Conservation (phyloP, 306 rosid genomes). For the Carpinus viminea region DNA sequence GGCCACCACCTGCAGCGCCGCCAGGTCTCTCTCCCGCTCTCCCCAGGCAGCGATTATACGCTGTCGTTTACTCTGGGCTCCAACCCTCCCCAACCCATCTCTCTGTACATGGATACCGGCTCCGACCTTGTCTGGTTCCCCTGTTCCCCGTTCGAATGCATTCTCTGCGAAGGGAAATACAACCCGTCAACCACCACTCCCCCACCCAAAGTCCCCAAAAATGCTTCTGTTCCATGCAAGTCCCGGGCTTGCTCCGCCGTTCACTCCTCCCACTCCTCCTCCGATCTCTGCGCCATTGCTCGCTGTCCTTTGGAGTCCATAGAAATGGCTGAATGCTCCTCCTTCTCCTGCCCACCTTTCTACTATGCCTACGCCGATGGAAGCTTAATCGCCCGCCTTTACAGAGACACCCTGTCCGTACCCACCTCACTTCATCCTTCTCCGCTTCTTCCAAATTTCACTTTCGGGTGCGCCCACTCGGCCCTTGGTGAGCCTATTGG, state of each 20-base stretch:
- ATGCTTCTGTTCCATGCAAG: constrained; percentile 54
- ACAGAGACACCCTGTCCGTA: constrained; percentile 42
- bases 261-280: constrained; percentile 51
- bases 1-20: constrained; percentile 36
- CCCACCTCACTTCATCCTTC: constrained; percentile 45
- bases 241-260: constrained; percentile 75
- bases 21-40: constrained; percentile 76
- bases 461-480: constrained; percentile 89
- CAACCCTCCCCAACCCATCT: constrained; percentile 51
- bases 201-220: constrained; percentile 43
- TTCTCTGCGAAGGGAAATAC: constrained; percentile 85
- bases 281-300: constrained; percentile 83
- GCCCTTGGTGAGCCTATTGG: constrained; percentile 88
- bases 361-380: constrained; percentile 94
- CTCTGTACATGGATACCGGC: constrained; percentile 96
- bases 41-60: constrained; percentile 89
- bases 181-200: constrained; percentile 32
- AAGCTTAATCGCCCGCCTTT: constrained; percentile 72
- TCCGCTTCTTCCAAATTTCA: constrained; percentile 57
- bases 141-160: constrained; percentile 84
- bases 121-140: constrained; percentile 98
- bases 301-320: constrained; percentile 71
- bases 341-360: constrained; percentile 69
- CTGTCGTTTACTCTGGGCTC: constrained; percentile 66
- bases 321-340: constrained; percentile 68